These are phyloP conservation scores for Camillea tinctor DNA, from an alignment of 2,329 filamentous ascomycete species.

Conservation along the genomic window DNA sequence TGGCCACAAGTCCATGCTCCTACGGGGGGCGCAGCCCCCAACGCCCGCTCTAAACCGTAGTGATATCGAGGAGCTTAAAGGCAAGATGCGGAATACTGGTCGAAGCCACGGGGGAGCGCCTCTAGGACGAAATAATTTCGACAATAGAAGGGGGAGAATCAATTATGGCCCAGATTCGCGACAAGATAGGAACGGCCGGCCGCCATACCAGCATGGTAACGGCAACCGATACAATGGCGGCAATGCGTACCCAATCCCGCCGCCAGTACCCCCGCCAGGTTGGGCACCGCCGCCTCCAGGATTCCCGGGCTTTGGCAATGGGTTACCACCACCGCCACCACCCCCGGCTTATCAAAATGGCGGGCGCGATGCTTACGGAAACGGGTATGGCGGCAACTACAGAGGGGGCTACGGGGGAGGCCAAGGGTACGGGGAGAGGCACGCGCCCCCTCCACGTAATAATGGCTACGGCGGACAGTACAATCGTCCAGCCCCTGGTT, in stretches of 20 bases:
- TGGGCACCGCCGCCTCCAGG: slow-evolving; percentile 41
- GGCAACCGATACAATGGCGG: slow-evolving; percentile 43
- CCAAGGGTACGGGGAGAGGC: slow-evolving; percentile 24
- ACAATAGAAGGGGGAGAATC: slow-evolving; percentile 29
- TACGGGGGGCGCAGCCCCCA: slow-evolving; percentile 77
- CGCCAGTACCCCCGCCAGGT: slow-evolving; percentile 32
- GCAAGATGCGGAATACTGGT: slow-evolving; percentile 63
- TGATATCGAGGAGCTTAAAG: slow-evolving; percentile 72
- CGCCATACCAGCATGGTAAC: slow-evolving; percentile 37
- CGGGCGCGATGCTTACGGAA: slow-evolving; percentile 24
- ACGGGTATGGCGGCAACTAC: slow-evolving; percentile 17
- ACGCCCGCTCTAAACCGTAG: slow-evolving; percentile 68
- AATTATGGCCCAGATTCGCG: slow-evolving; percentile 34
- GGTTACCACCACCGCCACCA: slow-evolving; percentile 42
- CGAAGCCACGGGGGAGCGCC: slow-evolving; percentile 69
- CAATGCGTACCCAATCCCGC: slow-evolving; percentile 27
- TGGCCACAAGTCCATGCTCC: slow-evolving; percentile 89
- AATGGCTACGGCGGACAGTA: slow-evolving; percentile 26
- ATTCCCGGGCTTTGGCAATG: slow-evolving; percentile 35
- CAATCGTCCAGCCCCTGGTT: slow-evolving; percentile 20
- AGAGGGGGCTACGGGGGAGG: slow-evolving; percentile 24
- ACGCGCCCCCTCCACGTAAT: slow-evolving; percentile 21
- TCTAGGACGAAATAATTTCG: slow-evolving; percentile 38
- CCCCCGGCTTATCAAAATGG: slow-evolving; percentile 29
- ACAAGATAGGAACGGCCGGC: slow-evolving; percentile 23